Conservation (phyloP, 805 yeast genomes). For the Hanseniaspora valbyensis region DNA sequence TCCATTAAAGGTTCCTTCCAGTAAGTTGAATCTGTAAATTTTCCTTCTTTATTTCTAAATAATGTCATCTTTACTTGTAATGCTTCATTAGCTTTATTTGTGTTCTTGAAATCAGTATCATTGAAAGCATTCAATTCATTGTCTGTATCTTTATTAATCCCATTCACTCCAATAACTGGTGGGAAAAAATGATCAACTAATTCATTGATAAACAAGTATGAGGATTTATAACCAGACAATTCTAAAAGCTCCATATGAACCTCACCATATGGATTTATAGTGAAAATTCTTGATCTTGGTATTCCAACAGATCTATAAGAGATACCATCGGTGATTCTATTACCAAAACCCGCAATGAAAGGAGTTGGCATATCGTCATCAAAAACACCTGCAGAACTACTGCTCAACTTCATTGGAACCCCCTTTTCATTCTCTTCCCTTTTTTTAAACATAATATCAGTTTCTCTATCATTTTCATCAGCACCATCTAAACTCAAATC, state of each 20-base stretch:
- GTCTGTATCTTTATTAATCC: not conserved
- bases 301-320: slow-evolving; percentile 88
- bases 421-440: not conserved
- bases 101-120: not conserved
- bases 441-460: not conserved
- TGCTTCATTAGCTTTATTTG: slow-evolving; percentile 9
- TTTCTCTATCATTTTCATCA: slow-evolving; percentile 10
- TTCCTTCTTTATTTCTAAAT: slow-evolving; percentile 26
- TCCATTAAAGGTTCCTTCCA: slow-evolving; percentile 79
- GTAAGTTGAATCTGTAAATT: slow-evolving; percentile 75
- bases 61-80: slow-evolving; percentile 16
- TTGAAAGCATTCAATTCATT: not conserved
- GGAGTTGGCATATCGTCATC: slow-evolving; percentile 52
- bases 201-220: slow-evolving; percentile 82
- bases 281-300: slow-evolving; percentile 87
- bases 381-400: slow-evolving; percentile 2
- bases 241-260: slow-evolving; percentile 95
- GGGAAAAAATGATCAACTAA: slow-evolving; percentile 96
- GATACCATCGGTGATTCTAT: slow-evolving; percentile 89
- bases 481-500: slow-evolving; percentile 14
- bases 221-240: slow-evolving; percentile 80
- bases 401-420: slow-evolving; percentile 6
- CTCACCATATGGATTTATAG: slow-evolving; percentile 92
- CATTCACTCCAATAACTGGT: slow-evolving; percentile 38
- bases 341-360: slow-evolving; percentile 95